Conservation (phyloP, 371 early-diverging fungal species). For the Dinochytrium kinnereticum region DNA sequence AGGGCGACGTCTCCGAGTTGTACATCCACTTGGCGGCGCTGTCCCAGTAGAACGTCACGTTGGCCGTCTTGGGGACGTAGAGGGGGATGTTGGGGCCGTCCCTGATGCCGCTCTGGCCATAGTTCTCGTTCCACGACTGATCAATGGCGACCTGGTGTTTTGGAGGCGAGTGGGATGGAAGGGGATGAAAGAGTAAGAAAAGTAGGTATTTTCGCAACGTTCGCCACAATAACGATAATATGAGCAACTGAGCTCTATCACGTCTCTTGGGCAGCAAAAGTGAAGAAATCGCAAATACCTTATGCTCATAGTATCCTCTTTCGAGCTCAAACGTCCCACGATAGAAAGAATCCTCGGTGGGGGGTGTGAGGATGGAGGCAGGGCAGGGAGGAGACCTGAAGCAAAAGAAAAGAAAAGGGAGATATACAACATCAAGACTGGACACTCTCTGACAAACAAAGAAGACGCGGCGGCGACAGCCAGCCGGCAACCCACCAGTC, state of each 20-base stretch:
- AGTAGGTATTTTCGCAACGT: too few species aligned
- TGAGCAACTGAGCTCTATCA: too few species aligned
- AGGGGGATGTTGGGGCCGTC: constrained; percentile 20
- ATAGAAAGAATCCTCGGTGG: constrained; percentile 16
- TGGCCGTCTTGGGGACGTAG: not conserved
- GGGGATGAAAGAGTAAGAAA: not conserved
- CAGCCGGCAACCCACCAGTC: constrained; percentile 1
- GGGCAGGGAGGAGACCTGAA: constrained; percentile 10
- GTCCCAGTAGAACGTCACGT: constrained; percentile 20
- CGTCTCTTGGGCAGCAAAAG: not conserved
- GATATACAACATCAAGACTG: not conserved
- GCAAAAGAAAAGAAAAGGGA: not conserved
- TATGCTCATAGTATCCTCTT: constrained; percentile 16
- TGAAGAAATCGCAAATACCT: not conserved
- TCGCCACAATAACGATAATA: too few species aligned
- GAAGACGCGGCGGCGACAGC: too few species aligned
- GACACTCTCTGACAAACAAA: not conserved
- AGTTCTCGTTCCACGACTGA: constrained; percentile 14
- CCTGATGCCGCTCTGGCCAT: constrained; percentile 5
- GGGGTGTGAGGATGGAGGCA: not conserved
- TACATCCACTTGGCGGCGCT: not conserved
- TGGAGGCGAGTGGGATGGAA: not conserved
- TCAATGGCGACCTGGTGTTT: constrained; percentile 5
- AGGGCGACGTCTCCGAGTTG: constrained; percentile 3
- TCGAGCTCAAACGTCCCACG: not conserved